These are phyloP conservation scores for Eutypella sp. DNA, from an alignment of 2,329 filamentous ascomycete genomes.

Conservation along the genomic window DNA sequence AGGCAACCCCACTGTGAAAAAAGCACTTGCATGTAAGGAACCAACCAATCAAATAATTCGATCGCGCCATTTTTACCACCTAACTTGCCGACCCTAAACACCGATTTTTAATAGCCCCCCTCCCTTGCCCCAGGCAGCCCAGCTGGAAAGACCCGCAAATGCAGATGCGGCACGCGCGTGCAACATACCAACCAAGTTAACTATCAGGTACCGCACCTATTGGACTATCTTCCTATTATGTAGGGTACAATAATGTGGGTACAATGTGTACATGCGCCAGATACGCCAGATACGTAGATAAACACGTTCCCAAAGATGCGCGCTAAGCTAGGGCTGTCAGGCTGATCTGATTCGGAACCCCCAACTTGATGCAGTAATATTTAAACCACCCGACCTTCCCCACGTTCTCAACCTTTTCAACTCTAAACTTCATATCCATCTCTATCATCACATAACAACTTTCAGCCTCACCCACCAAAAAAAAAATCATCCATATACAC, in stretches of 20 bases:
- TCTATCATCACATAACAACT: slow-evolving; percentile 8
- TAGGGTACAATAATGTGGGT: no score
- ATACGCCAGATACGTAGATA: slow-evolving; percentile 2
- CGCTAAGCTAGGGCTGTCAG: no score
- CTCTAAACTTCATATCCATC: slow-evolving; percentile 10
- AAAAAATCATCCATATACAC: slow-evolving; percentile 8
- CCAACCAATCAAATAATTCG: neutral
- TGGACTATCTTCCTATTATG: neutral
- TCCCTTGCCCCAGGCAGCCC: no score
- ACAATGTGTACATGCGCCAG: no score
- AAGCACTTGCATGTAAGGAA: neutral
- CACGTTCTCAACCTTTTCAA: slow-evolving; percentile 7
- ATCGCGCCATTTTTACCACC: neutral
- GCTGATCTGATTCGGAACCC: slow-evolving; percentile 29
- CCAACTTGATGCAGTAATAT: slow-evolving; percentile 12
- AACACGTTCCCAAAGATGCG: no score
- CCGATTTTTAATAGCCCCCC: no score
- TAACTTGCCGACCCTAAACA: no score
- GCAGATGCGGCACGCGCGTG: no score
- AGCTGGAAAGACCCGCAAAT: no score
- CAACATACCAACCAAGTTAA: no score
- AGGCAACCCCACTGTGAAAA: neutral
- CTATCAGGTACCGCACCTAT: no score
- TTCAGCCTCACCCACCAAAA: slow-evolving; percentile 19
- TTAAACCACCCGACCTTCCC: slow-evolving; percentile 13